Evolutionary conservation across 148 eudicot genomes (phyloP).

Genomic region (Chenopodium formosanum): DNA sequence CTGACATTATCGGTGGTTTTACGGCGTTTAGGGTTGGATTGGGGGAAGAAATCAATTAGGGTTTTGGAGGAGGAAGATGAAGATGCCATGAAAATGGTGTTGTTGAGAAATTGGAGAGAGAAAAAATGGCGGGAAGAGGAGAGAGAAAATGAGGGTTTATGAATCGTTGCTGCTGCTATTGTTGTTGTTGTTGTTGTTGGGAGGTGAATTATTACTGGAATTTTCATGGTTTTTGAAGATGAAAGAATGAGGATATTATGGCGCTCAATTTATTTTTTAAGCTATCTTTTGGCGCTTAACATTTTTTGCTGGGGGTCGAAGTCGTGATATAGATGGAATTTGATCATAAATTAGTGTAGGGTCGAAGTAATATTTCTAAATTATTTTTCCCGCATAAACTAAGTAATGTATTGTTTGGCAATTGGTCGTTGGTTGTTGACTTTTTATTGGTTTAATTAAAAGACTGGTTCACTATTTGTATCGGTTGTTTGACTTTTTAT

Average conservation of each 20-base stretch:
- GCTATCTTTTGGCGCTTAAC: neutral
- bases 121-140: neutral
- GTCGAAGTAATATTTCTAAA: too few relatives aligned
- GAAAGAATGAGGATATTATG: neutral
- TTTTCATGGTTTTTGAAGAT: neutral
- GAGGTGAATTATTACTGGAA: neutral
- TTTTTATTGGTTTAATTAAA: too few relatives aligned
- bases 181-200: neutral
- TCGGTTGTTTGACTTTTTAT: too few relatives aligned
- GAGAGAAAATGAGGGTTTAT: constrained; percentile 15
- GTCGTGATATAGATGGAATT: too few relatives aligned
- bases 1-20: constrained; percentile 33
- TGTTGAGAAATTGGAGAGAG: neutral
- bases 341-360: too few relatives aligned
- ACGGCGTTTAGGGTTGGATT: constrained; percentile 56
- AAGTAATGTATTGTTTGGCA: too few relatives aligned
- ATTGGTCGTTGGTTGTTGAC: too few relatives aligned
- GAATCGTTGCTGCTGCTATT: neutral
- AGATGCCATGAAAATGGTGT: constrained; percentile 12
- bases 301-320: too few relatives aligned
- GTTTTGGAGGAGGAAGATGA: constrained; percentile 49
- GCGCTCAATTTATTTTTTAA: neutral
- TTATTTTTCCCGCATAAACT: too few relatives aligned
- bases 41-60: constrained; percentile 61
- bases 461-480: too few relatives aligned